A percentile compares a stretch with the other conserved stretches of the same genome.
phyloP scores from a whole-genome alignment of 2,329 filamentous ascomycete species.

The Macroventuria anomochaeta region DNA sequence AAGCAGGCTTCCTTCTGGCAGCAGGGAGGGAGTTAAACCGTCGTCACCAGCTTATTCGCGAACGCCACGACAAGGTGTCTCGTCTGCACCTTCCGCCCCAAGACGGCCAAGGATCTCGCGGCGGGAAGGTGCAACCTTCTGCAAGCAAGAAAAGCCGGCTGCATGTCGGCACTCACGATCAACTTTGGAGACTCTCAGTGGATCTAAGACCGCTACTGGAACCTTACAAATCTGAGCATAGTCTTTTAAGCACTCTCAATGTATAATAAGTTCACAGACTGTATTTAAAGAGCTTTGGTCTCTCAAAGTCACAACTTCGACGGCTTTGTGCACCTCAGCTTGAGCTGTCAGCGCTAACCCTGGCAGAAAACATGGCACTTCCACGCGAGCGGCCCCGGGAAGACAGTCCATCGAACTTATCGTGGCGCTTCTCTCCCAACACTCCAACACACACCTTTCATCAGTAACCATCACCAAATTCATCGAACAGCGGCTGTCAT shows the following conservation, averaged over 20 bases:
- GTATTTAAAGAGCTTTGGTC: not conserved
- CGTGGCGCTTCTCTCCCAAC: conserved; percentile 12
- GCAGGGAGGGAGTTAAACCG: conserved; percentile 4
- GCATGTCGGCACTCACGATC: not conserved
- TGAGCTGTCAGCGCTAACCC: conserved; percentile 11
- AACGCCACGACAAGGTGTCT: conserved; percentile 9
- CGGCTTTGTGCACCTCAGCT: conserved; percentile 1
- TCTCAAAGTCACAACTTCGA: not conserved
- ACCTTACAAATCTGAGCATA: not conserved
- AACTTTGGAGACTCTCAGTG: not conserved
- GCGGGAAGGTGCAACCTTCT: conserved; percentile 9
- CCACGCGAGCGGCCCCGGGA: conserved; percentile 6
- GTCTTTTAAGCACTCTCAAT: not conserved
- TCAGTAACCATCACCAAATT: conserved; percentile 5
- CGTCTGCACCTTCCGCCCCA: conserved; percentile 7
- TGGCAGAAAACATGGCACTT: conserved; percentile 9
- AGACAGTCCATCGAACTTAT: conserved; percentile 14
- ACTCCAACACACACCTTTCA: conserved; percentile 14
- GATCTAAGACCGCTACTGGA: not conserved
- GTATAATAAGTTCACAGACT: not conserved
- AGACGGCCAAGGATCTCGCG: not conserved
- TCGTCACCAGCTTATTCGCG: conserved; percentile 14
- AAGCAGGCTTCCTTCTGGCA: conserved; percentile 11
- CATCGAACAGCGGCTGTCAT: conserved; percentile 3
- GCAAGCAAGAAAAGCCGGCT: conserved; percentile 9